These are phyloP conservation scores for Golubevia pallescens DNA, from an alignment of 1,284 basidiomycete genomes.

Conservation along the genomic window DNA sequence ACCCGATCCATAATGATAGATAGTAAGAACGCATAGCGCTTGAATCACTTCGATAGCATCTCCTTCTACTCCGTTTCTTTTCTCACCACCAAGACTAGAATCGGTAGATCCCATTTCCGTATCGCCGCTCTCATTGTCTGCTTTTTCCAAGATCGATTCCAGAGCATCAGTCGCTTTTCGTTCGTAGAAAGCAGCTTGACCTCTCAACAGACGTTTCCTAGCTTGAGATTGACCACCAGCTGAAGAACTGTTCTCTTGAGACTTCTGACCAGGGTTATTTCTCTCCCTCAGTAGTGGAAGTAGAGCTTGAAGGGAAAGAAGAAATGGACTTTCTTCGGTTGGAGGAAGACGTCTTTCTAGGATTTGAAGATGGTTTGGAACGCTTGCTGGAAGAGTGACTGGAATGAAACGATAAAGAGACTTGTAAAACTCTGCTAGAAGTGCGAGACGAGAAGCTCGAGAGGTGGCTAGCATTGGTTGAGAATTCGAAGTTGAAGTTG, in stretches of 20 bases:
- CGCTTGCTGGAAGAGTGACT: conserved; percentile 20
- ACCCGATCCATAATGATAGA: conserved; percentile 50
- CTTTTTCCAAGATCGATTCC: conserved; percentile 34
- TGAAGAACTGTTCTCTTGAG: too few relatives aligned
- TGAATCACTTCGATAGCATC: conserved; percentile 45
- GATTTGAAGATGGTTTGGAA: conserved; percentile 28
- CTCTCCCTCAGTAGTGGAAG: conserved; percentile 33
- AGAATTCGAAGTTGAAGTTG: too few relatives aligned
- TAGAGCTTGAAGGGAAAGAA: conserved; percentile 41
- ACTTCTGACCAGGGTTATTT: too few relatives aligned
- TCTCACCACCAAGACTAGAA: too few relatives aligned
- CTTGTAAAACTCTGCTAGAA: conserved; percentile 37
- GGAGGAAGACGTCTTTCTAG: conserved; percentile 24
- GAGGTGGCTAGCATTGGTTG: too few relatives aligned
- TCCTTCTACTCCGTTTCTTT: not conserved
- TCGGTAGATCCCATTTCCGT: too few relatives aligned
- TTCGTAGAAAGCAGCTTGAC: conserved; percentile 21
- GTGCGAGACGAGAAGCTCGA: too few relatives aligned
- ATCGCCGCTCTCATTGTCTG: conserved; percentile 1
- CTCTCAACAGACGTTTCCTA: too few relatives aligned
- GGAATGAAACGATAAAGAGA: conserved; percentile 53
- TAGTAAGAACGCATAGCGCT: conserved; percentile 38
- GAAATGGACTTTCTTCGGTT: conserved; percentile 29
- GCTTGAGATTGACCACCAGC: too few relatives aligned
- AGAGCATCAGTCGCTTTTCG: conserved; percentile 40